These are phyloP conservation scores for Ammopiptanthus mongolicus DNA, from an alignment of 306 rosid species.

Conservation along the genomic window DNA sequence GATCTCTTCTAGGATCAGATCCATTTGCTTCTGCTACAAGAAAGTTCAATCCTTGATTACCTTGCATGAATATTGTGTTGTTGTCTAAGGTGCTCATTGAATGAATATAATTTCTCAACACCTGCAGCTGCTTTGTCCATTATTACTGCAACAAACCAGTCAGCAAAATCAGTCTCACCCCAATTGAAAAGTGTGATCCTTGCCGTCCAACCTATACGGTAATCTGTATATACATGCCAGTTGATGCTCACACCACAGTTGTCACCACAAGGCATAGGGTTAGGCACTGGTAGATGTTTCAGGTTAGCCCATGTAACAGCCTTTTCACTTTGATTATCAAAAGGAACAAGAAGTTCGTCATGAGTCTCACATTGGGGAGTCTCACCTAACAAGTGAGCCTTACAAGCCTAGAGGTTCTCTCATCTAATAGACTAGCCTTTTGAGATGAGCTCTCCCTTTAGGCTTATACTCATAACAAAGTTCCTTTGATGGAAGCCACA, in stretches of 20 bases:
- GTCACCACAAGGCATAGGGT: conserved; percentile 80
- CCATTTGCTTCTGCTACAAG: conserved; percentile 75
- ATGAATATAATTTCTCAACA: conserved; percentile 73
- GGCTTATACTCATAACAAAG: too few species aligned
- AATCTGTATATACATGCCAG: conserved; percentile 78
- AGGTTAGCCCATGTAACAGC: conserved; percentile 66
- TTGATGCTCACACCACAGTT: conserved; percentile 85
- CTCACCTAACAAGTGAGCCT: too few species aligned
- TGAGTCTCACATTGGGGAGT: too few species aligned
- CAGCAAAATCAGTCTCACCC: conserved; percentile 65
- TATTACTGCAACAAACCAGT: conserved; percentile 85
- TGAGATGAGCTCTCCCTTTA: too few species aligned
- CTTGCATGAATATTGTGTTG: conserved; percentile 77
- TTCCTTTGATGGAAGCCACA: conserved; percentile 73
- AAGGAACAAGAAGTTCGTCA: conserved; percentile 91
- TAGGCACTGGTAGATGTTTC: conserved; percentile 42
- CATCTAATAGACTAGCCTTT: too few species aligned
- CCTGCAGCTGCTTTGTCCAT: conserved; percentile 78
- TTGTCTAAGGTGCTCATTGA: conserved; percentile 55
- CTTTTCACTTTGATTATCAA: conserved; percentile 52
- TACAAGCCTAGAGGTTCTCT: too few species aligned
- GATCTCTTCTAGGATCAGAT: conserved; percentile 56
- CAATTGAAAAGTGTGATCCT: conserved; percentile 86
- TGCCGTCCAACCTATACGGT: conserved; percentile 75
- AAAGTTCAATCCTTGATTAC: conserved; percentile 64